phyloP scores from a whole-genome alignment of 192 early-diverging fungal genomes.

The Rhizoclosmatium sp. region DNA sequence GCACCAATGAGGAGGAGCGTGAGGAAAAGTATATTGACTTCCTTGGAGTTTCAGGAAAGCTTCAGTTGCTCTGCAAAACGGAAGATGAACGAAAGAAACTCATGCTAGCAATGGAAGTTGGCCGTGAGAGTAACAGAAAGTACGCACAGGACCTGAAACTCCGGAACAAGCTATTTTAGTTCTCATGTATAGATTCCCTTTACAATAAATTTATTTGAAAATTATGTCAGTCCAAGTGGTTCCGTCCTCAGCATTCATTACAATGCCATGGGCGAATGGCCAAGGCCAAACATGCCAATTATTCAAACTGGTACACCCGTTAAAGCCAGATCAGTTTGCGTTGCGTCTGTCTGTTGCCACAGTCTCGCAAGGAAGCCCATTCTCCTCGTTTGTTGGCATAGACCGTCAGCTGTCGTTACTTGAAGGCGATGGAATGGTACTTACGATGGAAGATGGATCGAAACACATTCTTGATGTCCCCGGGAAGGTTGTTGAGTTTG shows the following conservation, averaged over 20 bases:
- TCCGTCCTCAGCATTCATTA: not conserved
- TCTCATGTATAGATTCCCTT: not conserved
- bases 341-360: not conserved
- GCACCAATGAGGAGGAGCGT: not conserved
- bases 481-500: not conserved
- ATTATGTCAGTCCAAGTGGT: not conserved
- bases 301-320: not conserved
- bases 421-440: not conserved
- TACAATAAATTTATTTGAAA: not conserved
- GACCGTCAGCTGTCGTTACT: not conserved
- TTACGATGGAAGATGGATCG: not conserved
- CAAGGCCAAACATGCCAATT: not conserved
- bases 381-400: not conserved
- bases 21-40: slow-evolving; percentile 24
- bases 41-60: slow-evolving; percentile 9
- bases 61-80: slow-evolving; percentile 15
- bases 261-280: not conserved
- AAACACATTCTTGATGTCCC: not conserved
- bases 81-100: slow-evolving; percentile 26
- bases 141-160: not conserved
- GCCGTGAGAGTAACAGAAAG: slow-evolving; percentile 7
- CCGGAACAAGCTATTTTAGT: not conserved
- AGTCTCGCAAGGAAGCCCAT: not conserved
- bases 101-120: slow-evolving; percentile 24
- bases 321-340: not conserved